These are phyloP conservation scores for Ganoderma sp. DNA, from an alignment of 1,284 basidiomycete species.

Conservation along the genomic window DNA sequence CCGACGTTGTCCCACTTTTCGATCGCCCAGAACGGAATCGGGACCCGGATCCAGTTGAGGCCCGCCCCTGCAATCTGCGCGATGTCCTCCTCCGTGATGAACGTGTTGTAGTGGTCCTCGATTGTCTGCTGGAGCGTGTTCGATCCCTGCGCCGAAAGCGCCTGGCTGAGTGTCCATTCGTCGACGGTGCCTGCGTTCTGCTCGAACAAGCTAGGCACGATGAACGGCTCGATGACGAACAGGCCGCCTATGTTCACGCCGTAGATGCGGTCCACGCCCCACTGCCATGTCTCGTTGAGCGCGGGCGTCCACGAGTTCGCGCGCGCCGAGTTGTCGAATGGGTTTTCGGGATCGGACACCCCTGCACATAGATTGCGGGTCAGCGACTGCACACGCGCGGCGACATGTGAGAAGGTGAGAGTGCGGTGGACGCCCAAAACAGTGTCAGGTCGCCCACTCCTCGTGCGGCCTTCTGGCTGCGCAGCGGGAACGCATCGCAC, in stretches of 20 bases:
- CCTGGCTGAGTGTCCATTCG: slow-evolving; percentile 61
- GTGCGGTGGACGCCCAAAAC: background rate
- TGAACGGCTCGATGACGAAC: slow-evolving; percentile 82
- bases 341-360: slow-evolving; percentile 60
- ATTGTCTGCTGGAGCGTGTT: slow-evolving; percentile 37
- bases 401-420: background rate
- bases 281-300: slow-evolving; percentile 72
- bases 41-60: slow-evolving; percentile 79
- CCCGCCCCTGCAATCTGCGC: slow-evolving; percentile 55
- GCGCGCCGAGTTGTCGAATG: slow-evolving; percentile 69
- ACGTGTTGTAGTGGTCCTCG: slow-evolving; percentile 61
- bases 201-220: slow-evolving; percentile 79
- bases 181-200: slow-evolving; percentile 61
- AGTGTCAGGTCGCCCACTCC: background rate
- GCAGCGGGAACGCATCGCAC: slow-evolving; percentile 3
- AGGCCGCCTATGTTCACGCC: slow-evolving; percentile 76
- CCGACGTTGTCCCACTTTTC: slow-evolving; percentile 57
- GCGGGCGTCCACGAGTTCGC: slow-evolving; percentile 69
- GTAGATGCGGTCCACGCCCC: slow-evolving; percentile 63
- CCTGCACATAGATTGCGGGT: slow-evolving; percentile 35
- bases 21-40: slow-evolving; percentile 83
- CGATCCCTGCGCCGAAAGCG: slow-evolving; percentile 46
- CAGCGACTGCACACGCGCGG: background rate
- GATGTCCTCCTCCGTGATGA: slow-evolving; percentile 49
- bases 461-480: background rate